A percentile compares a stretch with the other conserved stretches of the same genome.
Conservation (phyloP, 768 basidiomycete species). For the Lactarius hengduanensis region DNA sequence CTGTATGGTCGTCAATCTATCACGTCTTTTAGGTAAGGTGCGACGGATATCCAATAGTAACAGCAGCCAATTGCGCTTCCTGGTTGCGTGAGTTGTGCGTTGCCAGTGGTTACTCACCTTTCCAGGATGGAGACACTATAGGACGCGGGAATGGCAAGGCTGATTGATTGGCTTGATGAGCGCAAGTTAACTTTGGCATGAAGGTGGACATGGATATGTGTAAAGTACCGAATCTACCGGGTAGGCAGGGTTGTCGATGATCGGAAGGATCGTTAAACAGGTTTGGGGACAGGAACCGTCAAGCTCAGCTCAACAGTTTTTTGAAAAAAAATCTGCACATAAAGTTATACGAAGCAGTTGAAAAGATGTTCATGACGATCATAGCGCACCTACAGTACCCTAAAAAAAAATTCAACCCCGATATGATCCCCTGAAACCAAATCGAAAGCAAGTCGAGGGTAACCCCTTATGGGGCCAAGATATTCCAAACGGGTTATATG, state of each 20-base stretch:
- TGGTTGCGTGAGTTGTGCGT: background rate
- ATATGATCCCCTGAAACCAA: slow-evolving; percentile 5
- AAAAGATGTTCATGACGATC: too few species aligned
- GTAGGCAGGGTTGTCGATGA: background rate
- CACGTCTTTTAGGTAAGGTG: too few species aligned
- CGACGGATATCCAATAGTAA: too few species aligned
- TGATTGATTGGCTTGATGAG: background rate
- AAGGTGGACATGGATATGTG: background rate
- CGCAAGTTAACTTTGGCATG: background rate
- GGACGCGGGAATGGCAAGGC: background rate
- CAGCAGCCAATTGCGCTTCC: background rate
- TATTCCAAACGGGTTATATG: background rate
- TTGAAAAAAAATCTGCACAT: background rate
- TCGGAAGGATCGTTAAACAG: background rate
- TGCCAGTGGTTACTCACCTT: background rate
- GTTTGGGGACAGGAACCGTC: background rate
- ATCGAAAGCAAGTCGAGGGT: too few species aligned
- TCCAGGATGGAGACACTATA: background rate
- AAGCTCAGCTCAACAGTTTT: background rate
- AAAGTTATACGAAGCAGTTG: background rate
- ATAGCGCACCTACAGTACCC: too few species aligned
- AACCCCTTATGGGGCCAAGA: background rate
- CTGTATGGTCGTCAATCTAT: background rate
- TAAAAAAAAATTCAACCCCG: background rate
- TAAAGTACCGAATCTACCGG: background rate